phyloP scores from a whole-genome alignment of 805 yeast genomes.

The Zygotorulaspora chibaensis region DNA sequence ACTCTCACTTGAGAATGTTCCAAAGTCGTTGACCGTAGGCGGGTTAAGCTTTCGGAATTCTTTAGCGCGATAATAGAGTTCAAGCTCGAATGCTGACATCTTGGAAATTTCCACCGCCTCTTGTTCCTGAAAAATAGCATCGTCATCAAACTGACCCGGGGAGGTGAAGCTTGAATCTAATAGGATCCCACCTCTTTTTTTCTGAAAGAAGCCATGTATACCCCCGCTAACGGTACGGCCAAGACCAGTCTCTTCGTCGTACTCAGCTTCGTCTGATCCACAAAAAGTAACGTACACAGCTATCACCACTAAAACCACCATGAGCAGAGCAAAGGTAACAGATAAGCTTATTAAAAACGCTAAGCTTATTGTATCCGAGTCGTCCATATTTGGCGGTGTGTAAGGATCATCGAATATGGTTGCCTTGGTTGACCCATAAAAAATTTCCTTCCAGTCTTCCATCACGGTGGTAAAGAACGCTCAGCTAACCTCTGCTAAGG shows the following conservation, averaged over 20 bases:
- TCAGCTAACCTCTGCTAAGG: background rate
- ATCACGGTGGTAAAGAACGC: no score
- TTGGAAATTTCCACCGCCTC: constrained; percentile 27
- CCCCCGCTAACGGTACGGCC: constrained; percentile 15
- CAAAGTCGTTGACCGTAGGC: constrained; percentile 32
- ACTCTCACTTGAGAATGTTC: constrained; percentile 26
- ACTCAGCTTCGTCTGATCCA: constrained; percentile 32
- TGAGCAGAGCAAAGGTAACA: constrained; percentile 33
- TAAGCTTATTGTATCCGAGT: constrained; percentile 30
- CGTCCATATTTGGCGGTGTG: constrained; percentile 27
- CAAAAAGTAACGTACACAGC: constrained; percentile 35
- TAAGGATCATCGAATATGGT: constrained; percentile 13
- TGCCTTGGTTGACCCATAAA: background rate
- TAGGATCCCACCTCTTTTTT: constrained; percentile 26
- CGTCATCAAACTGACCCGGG: constrained; percentile 32
- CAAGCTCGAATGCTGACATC: constrained; percentile 33
- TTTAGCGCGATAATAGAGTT: constrained; percentile 29
- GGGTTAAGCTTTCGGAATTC: constrained; percentile 31
- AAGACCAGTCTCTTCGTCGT: constrained; percentile 30
- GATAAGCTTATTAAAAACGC: constrained; percentile 35
- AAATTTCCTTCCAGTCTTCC: background rate
- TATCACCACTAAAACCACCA: constrained; percentile 30
- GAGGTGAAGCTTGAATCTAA: constrained; percentile 30
- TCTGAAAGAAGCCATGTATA: constrained; percentile 24
- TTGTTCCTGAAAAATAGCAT: constrained; percentile 19